Conservation (phyloP, 2,329 filamentous ascomycete genomes). For the Colletotrichum sp. region DNA sequence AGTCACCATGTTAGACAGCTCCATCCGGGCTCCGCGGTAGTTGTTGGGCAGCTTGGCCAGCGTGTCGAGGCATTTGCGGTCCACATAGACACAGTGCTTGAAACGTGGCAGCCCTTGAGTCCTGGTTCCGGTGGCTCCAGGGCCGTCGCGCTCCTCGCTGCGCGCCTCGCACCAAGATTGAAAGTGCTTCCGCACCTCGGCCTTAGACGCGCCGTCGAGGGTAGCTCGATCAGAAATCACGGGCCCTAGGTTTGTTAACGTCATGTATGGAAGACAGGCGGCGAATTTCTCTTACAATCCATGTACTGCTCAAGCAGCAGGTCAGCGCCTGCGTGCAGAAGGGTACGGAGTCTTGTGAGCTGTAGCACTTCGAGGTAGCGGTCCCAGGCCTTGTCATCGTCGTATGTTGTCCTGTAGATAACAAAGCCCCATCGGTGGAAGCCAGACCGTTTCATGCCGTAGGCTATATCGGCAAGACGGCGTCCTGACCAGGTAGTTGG, state of each 20-base stretch:
- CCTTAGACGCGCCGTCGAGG: conserved; percentile 9
- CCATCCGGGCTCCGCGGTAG: not conserved
- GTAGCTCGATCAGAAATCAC: not conserved
- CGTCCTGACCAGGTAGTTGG: not conserved
- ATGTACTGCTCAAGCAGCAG: not conserved
- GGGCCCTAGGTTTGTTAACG: not conserved
- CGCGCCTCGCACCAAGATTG: not conserved
- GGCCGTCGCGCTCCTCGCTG: not conserved
- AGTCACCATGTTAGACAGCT: not conserved
- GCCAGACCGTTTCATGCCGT: not conserved
- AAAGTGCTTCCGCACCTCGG: not conserved
- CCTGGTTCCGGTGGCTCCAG: not conserved
- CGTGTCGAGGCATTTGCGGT: not conserved
- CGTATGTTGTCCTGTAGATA: conserved; percentile 21
- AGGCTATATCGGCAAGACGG: not conserved
- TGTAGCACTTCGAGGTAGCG: not conserved
- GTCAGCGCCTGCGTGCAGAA: no score
- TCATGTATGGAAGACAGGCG: no score
- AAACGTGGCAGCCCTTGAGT: not conserved
- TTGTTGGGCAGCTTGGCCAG: not conserved
- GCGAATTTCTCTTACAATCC: not conserved
- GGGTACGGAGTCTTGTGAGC: not conserved
- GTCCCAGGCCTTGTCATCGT: conserved; percentile 12
- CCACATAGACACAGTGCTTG: not conserved
- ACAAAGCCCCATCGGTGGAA: conserved; percentile 21